Percentiles rank a stretch among this genome's conserved stretches.
Conservation (phyloP, 192 early-diverging fungal species). For the Borealophlyctis nickersoniae region DNA sequence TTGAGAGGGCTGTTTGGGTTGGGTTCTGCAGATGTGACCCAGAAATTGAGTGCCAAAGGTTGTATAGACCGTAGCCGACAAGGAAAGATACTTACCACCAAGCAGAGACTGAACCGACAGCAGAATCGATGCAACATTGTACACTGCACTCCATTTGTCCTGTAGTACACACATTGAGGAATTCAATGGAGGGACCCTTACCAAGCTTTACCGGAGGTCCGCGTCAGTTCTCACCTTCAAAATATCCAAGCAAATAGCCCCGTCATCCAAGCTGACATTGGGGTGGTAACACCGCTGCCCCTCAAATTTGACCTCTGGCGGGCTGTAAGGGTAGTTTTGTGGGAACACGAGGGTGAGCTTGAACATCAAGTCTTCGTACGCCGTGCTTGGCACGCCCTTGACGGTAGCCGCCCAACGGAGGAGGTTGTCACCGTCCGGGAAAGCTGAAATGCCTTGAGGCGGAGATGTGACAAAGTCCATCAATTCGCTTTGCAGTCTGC, state of each 20-base stretch:
- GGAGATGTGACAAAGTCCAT: too few relatives aligned
- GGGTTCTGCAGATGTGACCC: constrained; percentile 36
- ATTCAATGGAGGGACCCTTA: neutral
- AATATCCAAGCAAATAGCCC: constrained; percentile 54
- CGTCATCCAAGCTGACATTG: constrained; percentile 46
- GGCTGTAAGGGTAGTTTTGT: constrained; percentile 45
- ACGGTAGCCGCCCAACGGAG: constrained; percentile 51
- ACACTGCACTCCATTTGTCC: constrained; percentile 58
- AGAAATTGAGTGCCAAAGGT: neutral
- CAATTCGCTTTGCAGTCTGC: too few relatives aligned
- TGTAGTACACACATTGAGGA: too few relatives aligned
- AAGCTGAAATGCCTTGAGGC: constrained; percentile 65
- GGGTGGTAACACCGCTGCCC: constrained; percentile 50
- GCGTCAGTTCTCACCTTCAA: constrained; percentile 40
- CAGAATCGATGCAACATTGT: constrained; percentile 54
- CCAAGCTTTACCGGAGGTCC: neutral
- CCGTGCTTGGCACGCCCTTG: constrained; percentile 40
- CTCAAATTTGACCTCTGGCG: constrained; percentile 47
- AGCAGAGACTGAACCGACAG: constrained; percentile 54
- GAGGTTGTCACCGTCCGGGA: constrained; percentile 63
- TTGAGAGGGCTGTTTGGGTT: constrained; percentile 57
- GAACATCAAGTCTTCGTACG: constrained; percentile 47
- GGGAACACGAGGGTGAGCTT: constrained; percentile 54
- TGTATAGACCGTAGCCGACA: neutral
- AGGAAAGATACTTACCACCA: constrained; percentile 32